Evolutionary conservation across 2,329 filamentous ascomycete species (phyloP).

Genomic region (Colletotrichum sp.): DNA sequence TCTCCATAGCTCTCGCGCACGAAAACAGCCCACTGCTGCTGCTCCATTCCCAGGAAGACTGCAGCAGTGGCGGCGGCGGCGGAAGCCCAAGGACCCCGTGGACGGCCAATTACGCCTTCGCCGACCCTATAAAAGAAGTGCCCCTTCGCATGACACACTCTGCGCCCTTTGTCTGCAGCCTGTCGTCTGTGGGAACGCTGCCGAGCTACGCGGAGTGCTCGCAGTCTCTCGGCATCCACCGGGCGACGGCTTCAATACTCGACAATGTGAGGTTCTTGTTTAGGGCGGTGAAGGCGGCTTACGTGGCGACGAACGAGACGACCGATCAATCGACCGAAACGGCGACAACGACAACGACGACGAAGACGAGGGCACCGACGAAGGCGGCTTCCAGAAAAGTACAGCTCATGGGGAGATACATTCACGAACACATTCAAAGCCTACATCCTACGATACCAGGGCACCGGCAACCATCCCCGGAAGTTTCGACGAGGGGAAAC

Average conservation of each 20-base stretch:
- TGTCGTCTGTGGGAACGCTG: slow-evolving; percentile 40
- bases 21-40: slow-evolving; percentile 48
- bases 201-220: slow-evolving; percentile 46
- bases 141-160: slow-evolving; percentile 50
- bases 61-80: background rate
- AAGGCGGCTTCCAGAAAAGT: background rate
- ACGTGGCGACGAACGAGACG: background rate
- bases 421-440: background rate
- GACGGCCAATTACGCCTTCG: slow-evolving; percentile 42
- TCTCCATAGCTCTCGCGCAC: slow-evolving; percentile 51
- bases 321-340: background rate
- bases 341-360: background rate
- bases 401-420: background rate
- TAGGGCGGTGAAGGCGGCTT: slow-evolving; percentile 33
- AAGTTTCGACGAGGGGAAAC: background rate
- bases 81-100: background rate
- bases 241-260: slow-evolving; percentile 51
- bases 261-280: slow-evolving; percentile 56
- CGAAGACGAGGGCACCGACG: background rate
- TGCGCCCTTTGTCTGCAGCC: slow-evolving; percentile 37
- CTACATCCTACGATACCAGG: slow-evolving; percentile 6
- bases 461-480: background rate
- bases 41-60: background rate
- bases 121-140: slow-evolving; percentile 35
- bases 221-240: slow-evolving; percentile 47